Base-by-base conservation (phyloP, 2,329 filamentous ascomycete species). In the Anisogramma anomala region DNA sequence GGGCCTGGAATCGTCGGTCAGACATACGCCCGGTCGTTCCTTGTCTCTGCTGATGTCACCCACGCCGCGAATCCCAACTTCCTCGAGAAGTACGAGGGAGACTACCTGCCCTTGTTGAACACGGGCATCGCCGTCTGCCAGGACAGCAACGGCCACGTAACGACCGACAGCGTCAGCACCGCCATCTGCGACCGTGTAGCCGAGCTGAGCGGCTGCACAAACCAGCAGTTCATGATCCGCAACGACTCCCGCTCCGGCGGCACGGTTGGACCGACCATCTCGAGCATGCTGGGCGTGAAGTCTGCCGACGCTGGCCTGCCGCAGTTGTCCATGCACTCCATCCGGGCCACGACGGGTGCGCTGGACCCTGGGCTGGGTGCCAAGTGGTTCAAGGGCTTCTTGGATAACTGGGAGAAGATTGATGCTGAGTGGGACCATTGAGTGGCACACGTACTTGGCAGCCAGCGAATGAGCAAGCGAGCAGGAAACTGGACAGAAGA, bases 31-130 rank as follows among this genome's bases (percentile, higher is more conserved):
- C 85, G 85, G 59, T 93, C 84, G 14, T 96, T 95, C 74, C 72
- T 96, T 48, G 74, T 95, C 43, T 93, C 84, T 1, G 85, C 85
- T 18, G 91, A 98, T 57, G 91, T 98, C 42, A 91, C 81, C 4
- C 91, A 96, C 62, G 86, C 89, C 30, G 83, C 88, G 7, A 89
- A 95, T 65, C 91, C 91, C 44, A 96, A 96, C 67, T 98, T 96
- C 68, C 66, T 86, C 0, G 71, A 71, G 49, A 77, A 74, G 20
- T 96, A 96, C 64, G 78, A 95, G 14, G 74, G 84, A 42, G 81
- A 84, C 53, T 91, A 98, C 63, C 71, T 84, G 2, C 89, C 91
- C 1, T 75, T 84, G 44, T 74, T 98, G 40, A 98, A 98, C 58
- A 77, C 91, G 23, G 91, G 91, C 26, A 72, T 95, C 23, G 76